These are phyloP conservation scores for Chrysosphaeria jannelii DNA, from an alignment of 2,329 filamentous ascomycete species.

Conservation along the genomic window DNA sequence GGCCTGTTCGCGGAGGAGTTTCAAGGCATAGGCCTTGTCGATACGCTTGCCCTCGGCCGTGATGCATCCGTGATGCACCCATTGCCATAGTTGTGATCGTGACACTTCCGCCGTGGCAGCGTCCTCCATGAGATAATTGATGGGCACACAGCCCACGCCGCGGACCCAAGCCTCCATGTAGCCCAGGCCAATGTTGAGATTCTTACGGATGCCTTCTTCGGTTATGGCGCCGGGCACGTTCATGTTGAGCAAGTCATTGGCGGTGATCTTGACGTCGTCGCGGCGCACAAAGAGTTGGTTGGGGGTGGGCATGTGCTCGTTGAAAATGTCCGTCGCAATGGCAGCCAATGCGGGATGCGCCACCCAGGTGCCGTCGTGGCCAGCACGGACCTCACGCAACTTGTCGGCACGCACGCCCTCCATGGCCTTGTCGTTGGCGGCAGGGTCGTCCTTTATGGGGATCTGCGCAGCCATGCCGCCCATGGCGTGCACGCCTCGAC, in stretches of 20 bases:
- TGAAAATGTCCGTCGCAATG: slow-evolving; percentile 82
- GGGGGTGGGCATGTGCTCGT: slow-evolving; percentile 92
- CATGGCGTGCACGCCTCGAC: slow-evolving; percentile 93
- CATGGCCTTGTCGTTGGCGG: slow-evolving; percentile 84
- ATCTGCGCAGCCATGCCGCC: slow-evolving; percentile 97
- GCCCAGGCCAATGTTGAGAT: slow-evolving; percentile 79
- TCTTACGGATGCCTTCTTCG: slow-evolving; percentile 88
- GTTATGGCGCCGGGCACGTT: slow-evolving; percentile 82
- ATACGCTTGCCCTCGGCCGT: slow-evolving; percentile 76
- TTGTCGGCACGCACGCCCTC: slow-evolving; percentile 80
- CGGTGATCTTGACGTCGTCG: slow-evolving; percentile 63
- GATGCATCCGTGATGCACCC: slow-evolving; percentile 43
- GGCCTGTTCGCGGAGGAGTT: slow-evolving; percentile 62
- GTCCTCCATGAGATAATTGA: slow-evolving; percentile 32
- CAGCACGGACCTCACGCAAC: slow-evolving; percentile 77
- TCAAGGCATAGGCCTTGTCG: slow-evolving; percentile 72
- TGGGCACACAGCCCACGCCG: slow-evolving; percentile 72
- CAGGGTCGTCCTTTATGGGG: slow-evolving; percentile 82
- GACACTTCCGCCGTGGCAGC: slow-evolving; percentile 92
- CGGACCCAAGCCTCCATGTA: slow-evolving; percentile 99
- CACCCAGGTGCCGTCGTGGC: slow-evolving; percentile 92
- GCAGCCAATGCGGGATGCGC: slow-evolving; percentile 74
- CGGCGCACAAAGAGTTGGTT: slow-evolving; percentile 84
- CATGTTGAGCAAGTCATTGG: slow-evolving; percentile 90
- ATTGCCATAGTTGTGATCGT: slow-evolving; percentile 88